These are phyloP conservation scores for Akanthomyces muscarius DNA, from an alignment of 2,329 filamentous ascomycete genomes.

Conservation along the genomic window DNA sequence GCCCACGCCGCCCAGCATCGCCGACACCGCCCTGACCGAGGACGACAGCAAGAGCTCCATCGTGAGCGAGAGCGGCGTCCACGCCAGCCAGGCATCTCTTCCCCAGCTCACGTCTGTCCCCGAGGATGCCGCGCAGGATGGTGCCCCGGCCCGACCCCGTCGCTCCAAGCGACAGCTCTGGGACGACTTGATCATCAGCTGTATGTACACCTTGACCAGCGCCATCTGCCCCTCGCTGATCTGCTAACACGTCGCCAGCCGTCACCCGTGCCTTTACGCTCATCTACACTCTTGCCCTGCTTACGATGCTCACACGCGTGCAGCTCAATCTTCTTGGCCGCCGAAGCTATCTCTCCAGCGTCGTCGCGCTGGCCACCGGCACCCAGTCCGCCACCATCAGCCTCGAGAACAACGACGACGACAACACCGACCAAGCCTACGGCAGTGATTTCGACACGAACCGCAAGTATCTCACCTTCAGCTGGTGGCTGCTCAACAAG, in stretches of 20 bases:
- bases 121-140: constrained; percentile 35
- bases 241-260: constrained; percentile 47
- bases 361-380: constrained; percentile 83
- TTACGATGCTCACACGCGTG: constrained; percentile 88
- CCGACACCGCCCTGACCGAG: constrained; percentile 71
- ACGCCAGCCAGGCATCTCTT: constrained; percentile 70
- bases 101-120: constrained; percentile 38
- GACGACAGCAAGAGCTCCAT: constrained; percentile 81
- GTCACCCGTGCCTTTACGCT: constrained; percentile 88
- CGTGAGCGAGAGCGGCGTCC: constrained; percentile 77
- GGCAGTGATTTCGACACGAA: constrained; percentile 97
- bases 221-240: not conserved
- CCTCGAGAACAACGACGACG: constrained; percentile 90
- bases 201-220: constrained; percentile 48
- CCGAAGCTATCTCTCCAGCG: constrained; percentile 91
- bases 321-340: constrained; percentile 96
- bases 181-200: constrained; percentile 95
- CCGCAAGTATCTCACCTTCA: constrained; percentile 89
- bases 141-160: constrained; percentile 44
- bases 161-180: constrained; percentile 91
- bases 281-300: constrained; percentile 82
- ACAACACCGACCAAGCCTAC: constrained; percentile 74
- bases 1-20: constrained; percentile 55
- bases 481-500: constrained; percentile 93
- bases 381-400: constrained; percentile 72